Evolutionary conservation across 441 rosid species (phyloP).

Genomic region (Heliophila coronopifolia): DNA sequence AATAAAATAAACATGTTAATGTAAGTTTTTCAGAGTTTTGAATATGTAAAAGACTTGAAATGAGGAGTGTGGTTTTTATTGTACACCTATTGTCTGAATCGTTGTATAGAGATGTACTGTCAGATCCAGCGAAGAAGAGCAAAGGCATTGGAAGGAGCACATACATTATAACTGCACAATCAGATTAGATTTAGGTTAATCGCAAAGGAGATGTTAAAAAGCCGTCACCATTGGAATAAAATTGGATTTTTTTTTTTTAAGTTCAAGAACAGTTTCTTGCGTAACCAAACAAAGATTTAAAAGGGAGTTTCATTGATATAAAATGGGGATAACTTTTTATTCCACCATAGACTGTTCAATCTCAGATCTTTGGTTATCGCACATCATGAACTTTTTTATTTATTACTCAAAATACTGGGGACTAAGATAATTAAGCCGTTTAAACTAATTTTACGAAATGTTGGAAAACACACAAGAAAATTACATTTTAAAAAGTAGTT

Average conservation of each 20-base stretch:
- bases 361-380: too few species aligned
- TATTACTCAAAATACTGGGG: too few species aligned
- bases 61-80: neutral
- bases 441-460: too few species aligned
- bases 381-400: too few species aligned
- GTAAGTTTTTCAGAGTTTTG: neutral
- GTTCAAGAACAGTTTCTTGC: too few species aligned
- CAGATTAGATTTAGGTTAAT: neutral
- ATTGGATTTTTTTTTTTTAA: neutral
- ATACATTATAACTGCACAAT: constrained; percentile 69
- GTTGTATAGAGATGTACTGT: constrained; percentile 45
- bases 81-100: constrained; percentile 61
- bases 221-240: neutral
- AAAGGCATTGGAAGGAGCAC: constrained; percentile 96
- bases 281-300: too few species aligned
- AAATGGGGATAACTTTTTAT: too few species aligned
- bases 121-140: constrained; percentile 73
- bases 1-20: neutral
- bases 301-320: neutral
- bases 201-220: neutral
- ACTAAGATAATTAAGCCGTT: too few species aligned
- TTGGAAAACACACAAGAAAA: too few species aligned
- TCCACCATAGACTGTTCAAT: too few species aligned
- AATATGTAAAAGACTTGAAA: neutral
- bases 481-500: too few species aligned